Evolutionary conservation across 805 yeast species (phyloP), one percentile per base, ranked within the genome.

Genomic region (Candida andamanensis): DNA sequence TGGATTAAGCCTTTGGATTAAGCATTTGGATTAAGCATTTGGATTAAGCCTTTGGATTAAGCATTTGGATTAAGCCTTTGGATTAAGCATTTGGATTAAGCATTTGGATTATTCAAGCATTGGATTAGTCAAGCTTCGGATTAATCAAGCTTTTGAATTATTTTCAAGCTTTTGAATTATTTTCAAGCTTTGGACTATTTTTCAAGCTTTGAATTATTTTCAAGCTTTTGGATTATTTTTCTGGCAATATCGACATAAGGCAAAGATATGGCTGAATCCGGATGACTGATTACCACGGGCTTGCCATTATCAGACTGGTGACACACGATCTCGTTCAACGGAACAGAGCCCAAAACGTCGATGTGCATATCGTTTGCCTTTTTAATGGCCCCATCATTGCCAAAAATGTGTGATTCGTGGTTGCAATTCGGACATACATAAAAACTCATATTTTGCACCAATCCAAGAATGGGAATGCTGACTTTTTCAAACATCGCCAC

Each of bases 361-460:
- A 83, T 49, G 1, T 66, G 64, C 28, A 67, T 61, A 25, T 58
- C 55, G 29, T 61, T 47, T 2, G 78, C 78, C 35, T 78, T 79
- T 36, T 69, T 71, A 16, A 50, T 43, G 1, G 72, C 67, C 2
- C 84, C 85, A 17, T 74, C 79, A 6, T 64, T 49, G 0, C 94
- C 95, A 58, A 85, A 85, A 1, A 85, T 67, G 46, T 81, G 90
- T 8, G 81, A 67, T 41, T 78, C 79, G 43, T 81, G 87, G 30
- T 63, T 51, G 49, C 95, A 85, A 38, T 81, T 76, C 3, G 94
- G 85, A 47, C 95, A 85, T 6, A 74, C 49, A 49, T 67, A 84
- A 41, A 72, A 72, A 42, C 90, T 80, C 95, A 85, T 85, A 49
- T 85, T 85, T 46, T 85, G 85, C 0, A 85, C 85, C 40, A 85